phyloP scores from a whole-genome alignment of 2,329 filamentous ascomycete species.

The Lecanicillium sp. region DNA sequence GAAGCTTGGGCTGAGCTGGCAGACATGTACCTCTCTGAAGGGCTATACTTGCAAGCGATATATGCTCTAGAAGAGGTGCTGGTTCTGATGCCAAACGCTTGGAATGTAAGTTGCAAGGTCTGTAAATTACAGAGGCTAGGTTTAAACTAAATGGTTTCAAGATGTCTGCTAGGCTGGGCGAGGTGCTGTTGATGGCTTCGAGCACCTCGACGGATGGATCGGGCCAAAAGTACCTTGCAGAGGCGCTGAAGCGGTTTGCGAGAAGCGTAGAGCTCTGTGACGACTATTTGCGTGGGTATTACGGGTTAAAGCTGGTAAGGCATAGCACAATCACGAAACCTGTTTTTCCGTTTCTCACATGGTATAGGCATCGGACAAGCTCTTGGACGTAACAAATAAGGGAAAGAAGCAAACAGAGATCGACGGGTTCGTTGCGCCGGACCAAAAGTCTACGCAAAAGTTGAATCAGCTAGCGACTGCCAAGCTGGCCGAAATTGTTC shows the following conservation, averaged over 20 bases:
- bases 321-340: background rate
- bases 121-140: constrained; percentile 13
- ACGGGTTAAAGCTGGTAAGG: constrained; percentile 74
- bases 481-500: constrained; percentile 70
- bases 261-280: constrained; percentile 91
- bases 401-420: constrained; percentile 36
- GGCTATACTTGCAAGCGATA: constrained; percentile 72
- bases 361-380: constrained; percentile 37
- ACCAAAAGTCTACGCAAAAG: constrained; percentile 50
- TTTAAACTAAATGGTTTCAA: no score
- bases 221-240: constrained; percentile 49
- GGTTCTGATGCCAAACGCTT: constrained; percentile 79
- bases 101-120: constrained; percentile 63
- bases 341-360: constrained; percentile 7
- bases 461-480: constrained; percentile 65
- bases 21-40: constrained; percentile 75
- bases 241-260: constrained; percentile 77
- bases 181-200: constrained; percentile 67
- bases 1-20: constrained; percentile 91
- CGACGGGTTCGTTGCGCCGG: constrained; percentile 46
- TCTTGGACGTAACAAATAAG: constrained; percentile 37
- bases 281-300: constrained; percentile 84
- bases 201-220: constrained; percentile 32
- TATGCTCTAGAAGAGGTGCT: constrained; percentile 88
- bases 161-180: constrained; percentile 82